Conservation (phyloP, 805 yeast species). For the Isabelozyma heimii region DNA sequence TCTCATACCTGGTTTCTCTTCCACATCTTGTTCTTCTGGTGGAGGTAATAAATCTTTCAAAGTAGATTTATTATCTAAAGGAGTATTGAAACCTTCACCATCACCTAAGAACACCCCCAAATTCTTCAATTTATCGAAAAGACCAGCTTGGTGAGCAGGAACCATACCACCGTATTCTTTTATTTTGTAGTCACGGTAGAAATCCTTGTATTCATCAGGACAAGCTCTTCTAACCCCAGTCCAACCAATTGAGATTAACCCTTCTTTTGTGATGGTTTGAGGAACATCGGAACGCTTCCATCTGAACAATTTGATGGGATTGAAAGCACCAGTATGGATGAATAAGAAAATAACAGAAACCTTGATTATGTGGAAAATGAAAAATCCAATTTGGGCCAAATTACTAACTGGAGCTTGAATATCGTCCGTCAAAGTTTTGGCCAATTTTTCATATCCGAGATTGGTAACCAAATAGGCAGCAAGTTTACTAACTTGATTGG, state of each 20-base stretch:
- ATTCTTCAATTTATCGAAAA: constrained; percentile 54
- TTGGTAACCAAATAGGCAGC: constrained; percentile 11
- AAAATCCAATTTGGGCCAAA: constrained; percentile 63
- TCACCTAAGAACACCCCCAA: constrained; percentile 62
- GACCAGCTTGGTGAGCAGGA: constrained; percentile 71
- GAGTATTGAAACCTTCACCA: constrained; percentile 84
- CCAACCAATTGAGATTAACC: constrained; percentile 78
- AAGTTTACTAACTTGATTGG: constrained; percentile 48
- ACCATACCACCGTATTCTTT: constrained; percentile 72
- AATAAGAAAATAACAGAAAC: constrained; percentile 51
- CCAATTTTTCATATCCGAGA: constrained; percentile 42
- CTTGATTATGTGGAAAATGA: constrained; percentile 70
- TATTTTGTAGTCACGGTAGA: constrained; percentile 62
- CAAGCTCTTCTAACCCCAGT: constrained; percentile 83
- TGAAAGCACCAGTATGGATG: constrained; percentile 69
- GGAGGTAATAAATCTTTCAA: constrained; percentile 20
- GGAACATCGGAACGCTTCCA: constrained; percentile 24
- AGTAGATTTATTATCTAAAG: constrained; percentile 40
- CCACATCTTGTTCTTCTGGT: constrained; percentile 8
- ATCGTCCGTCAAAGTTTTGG: constrained; percentile 50
- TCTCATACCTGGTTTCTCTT: constrained; percentile 19
- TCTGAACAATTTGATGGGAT: constrained; percentile 54
- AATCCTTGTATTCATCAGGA: constrained; percentile 66
- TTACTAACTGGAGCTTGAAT: constrained; percentile 35
- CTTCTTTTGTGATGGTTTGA: constrained; percentile 45